phyloP scores from a whole-genome alignment of 2,329 filamentous ascomycete genomes.

The Pestalotiopsis sp. region DNA sequence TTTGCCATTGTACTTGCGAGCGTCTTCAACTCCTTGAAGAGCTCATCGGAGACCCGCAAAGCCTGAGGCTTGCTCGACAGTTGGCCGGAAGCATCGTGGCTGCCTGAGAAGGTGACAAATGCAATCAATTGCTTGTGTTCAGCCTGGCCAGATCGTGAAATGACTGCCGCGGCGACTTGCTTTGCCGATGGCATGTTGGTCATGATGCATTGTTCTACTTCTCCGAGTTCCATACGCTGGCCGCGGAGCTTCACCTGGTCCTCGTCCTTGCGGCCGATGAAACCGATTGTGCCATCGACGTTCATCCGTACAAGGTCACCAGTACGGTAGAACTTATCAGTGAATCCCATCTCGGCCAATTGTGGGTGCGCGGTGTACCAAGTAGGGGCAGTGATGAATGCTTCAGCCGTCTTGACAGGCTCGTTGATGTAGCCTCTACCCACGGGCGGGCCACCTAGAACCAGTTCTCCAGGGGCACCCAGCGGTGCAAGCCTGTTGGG shows the following conservation, averaged over 20 bases:
- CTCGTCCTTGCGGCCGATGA: slow-evolving; percentile 44
- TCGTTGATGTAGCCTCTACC: slow-evolving; percentile 44
- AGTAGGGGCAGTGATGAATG: slow-evolving; percentile 38
- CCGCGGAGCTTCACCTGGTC: slow-evolving; percentile 52
- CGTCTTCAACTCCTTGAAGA: slow-evolving; percentile 9
- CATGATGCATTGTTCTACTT: slow-evolving; percentile 36
- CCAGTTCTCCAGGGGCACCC: slow-evolving; percentile 8
- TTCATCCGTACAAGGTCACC: slow-evolving; percentile 35
- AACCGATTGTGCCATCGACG: slow-evolving; percentile 28
- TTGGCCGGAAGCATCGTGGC: neutral
- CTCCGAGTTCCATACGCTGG: slow-evolving; percentile 45
- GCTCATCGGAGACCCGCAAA: slow-evolving; percentile 6
- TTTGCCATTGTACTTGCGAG: slow-evolving; percentile 9
- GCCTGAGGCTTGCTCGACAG: slow-evolving; percentile 8
- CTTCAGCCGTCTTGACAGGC: slow-evolving; percentile 37
- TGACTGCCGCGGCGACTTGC: slow-evolving; percentile 14
- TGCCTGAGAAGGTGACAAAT: slow-evolving; percentile 12
- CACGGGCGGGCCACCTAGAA: slow-evolving; percentile 32
- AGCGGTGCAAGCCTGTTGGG: slow-evolving; percentile 19
- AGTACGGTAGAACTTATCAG: slow-evolving; percentile 30
- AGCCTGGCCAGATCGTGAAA: slow-evolving; percentile 3
- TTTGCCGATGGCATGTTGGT: slow-evolving; percentile 10
- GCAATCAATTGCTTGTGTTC: slow-evolving; percentile 12
- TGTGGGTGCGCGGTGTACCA: slow-evolving; percentile 1
- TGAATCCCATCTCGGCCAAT: neutral